These are phyloP conservation scores for Turnera subulata DNA, from an alignment of 345 rosid species.

Conservation along the genomic window DNA sequence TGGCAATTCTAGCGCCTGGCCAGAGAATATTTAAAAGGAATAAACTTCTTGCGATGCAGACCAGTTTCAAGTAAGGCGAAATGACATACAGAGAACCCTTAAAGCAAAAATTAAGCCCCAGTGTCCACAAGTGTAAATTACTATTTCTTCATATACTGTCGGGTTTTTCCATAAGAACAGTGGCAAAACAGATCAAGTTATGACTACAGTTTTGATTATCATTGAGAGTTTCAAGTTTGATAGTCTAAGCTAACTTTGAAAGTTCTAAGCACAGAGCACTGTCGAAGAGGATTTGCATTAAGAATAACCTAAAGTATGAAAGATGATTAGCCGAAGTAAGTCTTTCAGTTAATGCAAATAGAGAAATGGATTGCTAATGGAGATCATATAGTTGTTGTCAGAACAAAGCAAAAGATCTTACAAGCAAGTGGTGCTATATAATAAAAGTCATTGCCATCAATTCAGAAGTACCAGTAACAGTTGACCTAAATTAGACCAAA, in stretches of 20 bases:
- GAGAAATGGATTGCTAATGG: no score
- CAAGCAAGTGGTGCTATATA: no score
- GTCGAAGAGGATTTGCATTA: no score
- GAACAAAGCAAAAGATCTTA: slow-evolving; percentile 10
- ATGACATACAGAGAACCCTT: slow-evolving; percentile 10
- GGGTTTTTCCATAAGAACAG: slow-evolving; percentile 5
- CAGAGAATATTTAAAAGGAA: slow-evolving; percentile 69
- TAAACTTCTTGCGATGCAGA: slow-evolving; percentile 24
- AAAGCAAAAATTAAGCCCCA: slow-evolving; percentile 10
- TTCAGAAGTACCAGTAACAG: slow-evolving; percentile 1
- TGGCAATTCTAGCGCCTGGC: slow-evolving; percentile 82
- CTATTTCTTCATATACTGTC: slow-evolving; percentile 8
- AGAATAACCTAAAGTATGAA: no score
- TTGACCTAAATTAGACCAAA: not conserved
- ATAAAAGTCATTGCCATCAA: no score
- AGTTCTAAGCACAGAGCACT: no score
- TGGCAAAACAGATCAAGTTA: slow-evolving; percentile 12
- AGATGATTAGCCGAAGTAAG: no score
- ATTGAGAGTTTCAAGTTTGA: no score
- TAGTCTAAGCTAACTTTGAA: no score
- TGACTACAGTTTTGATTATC: not conserved
- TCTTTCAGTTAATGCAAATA: no score
- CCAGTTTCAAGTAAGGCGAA: not conserved
- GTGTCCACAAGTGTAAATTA: slow-evolving; percentile 39
- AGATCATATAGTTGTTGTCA: no score